Evolutionary conservation across 2,329 filamentous ascomycete genomes (phyloP), one percentile per base, ranked within the genome.

Genomic region (Coniella lustricola): DNA sequence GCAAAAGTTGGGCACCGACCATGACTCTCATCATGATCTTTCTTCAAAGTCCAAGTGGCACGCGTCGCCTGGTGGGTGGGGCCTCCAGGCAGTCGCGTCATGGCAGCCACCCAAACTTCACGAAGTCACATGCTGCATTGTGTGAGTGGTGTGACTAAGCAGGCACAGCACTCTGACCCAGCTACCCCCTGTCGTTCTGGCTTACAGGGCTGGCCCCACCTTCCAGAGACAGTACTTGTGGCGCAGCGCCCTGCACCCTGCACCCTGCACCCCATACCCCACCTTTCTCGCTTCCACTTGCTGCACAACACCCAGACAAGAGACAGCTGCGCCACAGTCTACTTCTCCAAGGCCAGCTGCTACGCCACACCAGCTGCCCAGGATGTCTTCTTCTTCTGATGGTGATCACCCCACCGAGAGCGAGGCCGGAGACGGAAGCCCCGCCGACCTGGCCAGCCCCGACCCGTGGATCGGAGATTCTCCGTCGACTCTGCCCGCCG

Each of bases 111-210:
- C 29, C 16, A 36, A 36, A 46, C 44, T 10, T 40, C 44, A 29
- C 44, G 44, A 46, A 46, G 44, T 46, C 44, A 40, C 44, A 40
- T 46, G 44, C 32, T n/a, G n/a, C n/a, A n/a, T 32, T 13, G n/a
- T 13, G 4, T 29, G 14, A 1, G 2, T 2, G 8, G 13, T 21
- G 18, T 25, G 13, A 31, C 8, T 1, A 7, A n/a, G 29, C 9
- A 32, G 41, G 22, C 40, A 33, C 31, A 34, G 41, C 32, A 25
- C 14, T n/a, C 14, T 22, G 36, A 21, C 36, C 25, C 12, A 14
- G 13, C 18, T n/a, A 2, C 12, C 36, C 18, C 17, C 12, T 3
- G 14, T n/a, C 20, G 3, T n/a, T 40, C n/a, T n/a, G n/a, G n/a
- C n/a, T n/a, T n/a, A n/a, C n/a, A n/a, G n/a, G n/a, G 13, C 38